These are phyloP conservation scores for Ganoderma multipileum DNA, from an alignment of 1,284 basidiomycete species.

Conservation along the genomic window DNA sequence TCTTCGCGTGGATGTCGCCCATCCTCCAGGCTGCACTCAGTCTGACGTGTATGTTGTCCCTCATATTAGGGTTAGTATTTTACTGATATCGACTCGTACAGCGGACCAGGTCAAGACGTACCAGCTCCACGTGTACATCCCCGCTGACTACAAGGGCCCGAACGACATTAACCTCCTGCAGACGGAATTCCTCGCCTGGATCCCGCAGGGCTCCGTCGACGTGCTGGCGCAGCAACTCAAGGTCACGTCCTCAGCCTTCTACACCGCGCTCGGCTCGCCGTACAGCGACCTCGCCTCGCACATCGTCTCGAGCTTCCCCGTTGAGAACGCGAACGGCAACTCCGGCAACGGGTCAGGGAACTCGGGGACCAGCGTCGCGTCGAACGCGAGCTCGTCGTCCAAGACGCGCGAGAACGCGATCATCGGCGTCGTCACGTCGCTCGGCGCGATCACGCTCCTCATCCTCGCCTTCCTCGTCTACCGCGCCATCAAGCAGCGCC, in stretches of 20 bases:
- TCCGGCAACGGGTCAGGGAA: slow-evolving; percentile 37
- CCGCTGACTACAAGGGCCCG: slow-evolving; percentile 54
- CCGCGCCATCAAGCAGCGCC: slow-evolving; percentile 63
- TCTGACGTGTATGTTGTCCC: slow-evolving; percentile 47
- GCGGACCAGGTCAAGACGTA: slow-evolving; percentile 56
- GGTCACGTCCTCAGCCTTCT: slow-evolving; percentile 62
- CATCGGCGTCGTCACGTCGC: slow-evolving; percentile 79
- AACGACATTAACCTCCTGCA: slow-evolving; percentile 54
- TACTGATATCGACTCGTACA: slow-evolving; percentile 26
- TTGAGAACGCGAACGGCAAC: slow-evolving; percentile 47
- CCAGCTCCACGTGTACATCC: slow-evolving; percentile 65
- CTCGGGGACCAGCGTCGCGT: slow-evolving; percentile 12
- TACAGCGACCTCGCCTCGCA: slow-evolving; percentile 59
- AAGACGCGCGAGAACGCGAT: slow-evolving; percentile 74
- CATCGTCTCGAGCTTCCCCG: slow-evolving; percentile 63
- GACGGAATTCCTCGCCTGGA: slow-evolving; percentile 68
- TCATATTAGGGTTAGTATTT: background rate
- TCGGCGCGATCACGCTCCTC: slow-evolving; percentile 73
- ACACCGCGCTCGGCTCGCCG: slow-evolving; percentile 50
- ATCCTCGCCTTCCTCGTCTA: slow-evolving; percentile 71
- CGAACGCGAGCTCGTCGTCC: slow-evolving; percentile 29
- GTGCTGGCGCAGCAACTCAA: slow-evolving; percentile 63
- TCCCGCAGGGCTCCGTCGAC: slow-evolving; percentile 56
- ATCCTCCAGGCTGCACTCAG: slow-evolving; percentile 58
- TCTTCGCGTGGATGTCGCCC: slow-evolving; percentile 65